Conservation (phyloP, 768 basidiomycete genomes). For the Coprinopsis marcescibilis region DNA sequence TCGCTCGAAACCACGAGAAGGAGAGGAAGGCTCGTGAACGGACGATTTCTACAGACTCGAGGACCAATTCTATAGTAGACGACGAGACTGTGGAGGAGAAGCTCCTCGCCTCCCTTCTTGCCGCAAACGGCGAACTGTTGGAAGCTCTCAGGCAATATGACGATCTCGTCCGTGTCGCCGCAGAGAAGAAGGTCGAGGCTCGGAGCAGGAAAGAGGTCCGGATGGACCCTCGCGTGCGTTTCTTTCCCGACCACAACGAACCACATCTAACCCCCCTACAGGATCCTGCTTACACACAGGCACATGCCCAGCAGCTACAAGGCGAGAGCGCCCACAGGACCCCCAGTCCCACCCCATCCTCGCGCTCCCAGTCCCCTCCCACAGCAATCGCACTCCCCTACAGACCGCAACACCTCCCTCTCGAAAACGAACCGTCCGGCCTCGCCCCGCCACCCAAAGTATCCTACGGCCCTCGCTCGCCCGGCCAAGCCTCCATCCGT, state of each 20-base stretch:
- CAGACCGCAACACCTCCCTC: constrained; percentile 14
- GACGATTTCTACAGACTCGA: constrained; percentile 14
- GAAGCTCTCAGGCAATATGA: constrained; percentile 71
- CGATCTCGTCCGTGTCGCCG: constrained; percentile 65
- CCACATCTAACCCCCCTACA: not conserved
- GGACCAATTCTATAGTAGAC: not conserved
- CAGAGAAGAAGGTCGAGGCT: constrained; percentile 61
- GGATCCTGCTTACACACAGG: constrained; percentile 21
- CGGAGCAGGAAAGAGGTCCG: constrained; percentile 62
- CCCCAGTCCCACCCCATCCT: constrained; percentile 38
- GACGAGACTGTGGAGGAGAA: constrained; percentile 68
- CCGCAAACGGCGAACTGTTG: constrained; percentile 65
- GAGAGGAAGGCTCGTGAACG: constrained; percentile 17
- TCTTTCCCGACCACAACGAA: not conserved
- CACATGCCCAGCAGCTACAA: constrained; percentile 34
- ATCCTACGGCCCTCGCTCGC: constrained; percentile 69
- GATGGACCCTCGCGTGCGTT: constrained; percentile 61
- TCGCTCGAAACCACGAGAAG: constrained; percentile 21
- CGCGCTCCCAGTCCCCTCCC: constrained; percentile 26
- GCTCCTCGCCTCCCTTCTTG: constrained; percentile 66
- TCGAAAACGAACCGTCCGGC: constrained; percentile 16
- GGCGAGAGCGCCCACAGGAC: constrained; percentile 32
- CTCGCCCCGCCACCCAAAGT: constrained; percentile 64
- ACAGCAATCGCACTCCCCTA: constrained; percentile 19
- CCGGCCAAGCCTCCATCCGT: constrained; percentile 35